Base-by-base conservation (phyloP, 202 grass and related monocot species). In the Panicum virgatum region DNA sequence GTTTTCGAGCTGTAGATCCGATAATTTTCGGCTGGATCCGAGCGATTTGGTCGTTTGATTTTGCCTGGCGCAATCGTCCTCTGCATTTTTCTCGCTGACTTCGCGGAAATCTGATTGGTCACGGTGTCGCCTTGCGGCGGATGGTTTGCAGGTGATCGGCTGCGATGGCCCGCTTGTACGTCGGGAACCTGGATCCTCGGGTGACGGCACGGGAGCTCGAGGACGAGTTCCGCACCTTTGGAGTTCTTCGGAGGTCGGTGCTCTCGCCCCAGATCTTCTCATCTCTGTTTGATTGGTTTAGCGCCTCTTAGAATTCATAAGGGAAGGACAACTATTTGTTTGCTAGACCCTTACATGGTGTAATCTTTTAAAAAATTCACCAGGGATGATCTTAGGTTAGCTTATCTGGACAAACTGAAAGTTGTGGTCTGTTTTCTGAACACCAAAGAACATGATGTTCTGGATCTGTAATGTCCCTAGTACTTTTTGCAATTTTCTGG, bases 221-320 rank as follows among this genome's bases (percentile, higher is more conserved):
- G 91, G 95, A 94, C 45, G 90, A 98, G 75, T 98, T 98, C 82
- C 92, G 95, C 39, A 80, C 64, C 16, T 98, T 94, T 37, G 95
- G 95, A 30, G 95, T 95, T 86, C 87, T 98, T 46, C 84, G 95
- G 78, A 98, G 93, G 95, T 98, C 60, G 83, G 73, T 81, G 27
- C 27, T 45, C 46, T 40, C 16, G 25, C 62, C 20, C 29, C 9
- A 72, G 9, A 3, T 61, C 9, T n/a, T 44, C 9, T 66, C 6
- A 3, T 68, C 32, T 80, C 1, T 16, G 2, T 10, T 7, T 32
- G 14, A 34, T 76, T 50, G 4, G 69, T 14, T 16, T n/a, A 9
- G 12, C 8, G 3, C 12, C 6, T 47, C 2, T 48, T 56, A 8
- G 9, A 65, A 27, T 6, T 62, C 54, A 34, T 16, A 12, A 44